These are phyloP conservation scores for Protea cynaroides DNA, from an alignment of 164 flowering plant genomes.

Conservation along the genomic window DNA sequence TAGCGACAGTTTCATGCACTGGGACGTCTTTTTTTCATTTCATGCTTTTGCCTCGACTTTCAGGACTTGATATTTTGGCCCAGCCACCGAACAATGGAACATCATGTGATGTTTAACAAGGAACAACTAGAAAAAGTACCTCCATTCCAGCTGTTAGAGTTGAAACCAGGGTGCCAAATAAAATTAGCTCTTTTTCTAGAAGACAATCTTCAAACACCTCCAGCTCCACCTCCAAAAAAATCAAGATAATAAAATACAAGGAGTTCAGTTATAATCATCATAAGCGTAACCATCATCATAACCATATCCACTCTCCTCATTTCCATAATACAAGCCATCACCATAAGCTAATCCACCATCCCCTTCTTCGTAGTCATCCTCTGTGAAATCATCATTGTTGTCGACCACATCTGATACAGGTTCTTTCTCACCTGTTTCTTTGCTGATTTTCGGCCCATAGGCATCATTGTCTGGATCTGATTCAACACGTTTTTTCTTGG, in stretches of 20 bases:
- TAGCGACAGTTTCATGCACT: too few relatives aligned
- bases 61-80: too few relatives aligned
- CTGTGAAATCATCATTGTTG: not conserved
- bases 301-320: constrained; percentile 13
- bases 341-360: not conserved
- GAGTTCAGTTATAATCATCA: too few relatives aligned
- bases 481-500: constrained; percentile 14
- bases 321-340: too few relatives aligned
- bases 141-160: too few relatives aligned
- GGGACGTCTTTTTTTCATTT: too few relatives aligned
- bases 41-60: too few relatives aligned
- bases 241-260: not conserved
- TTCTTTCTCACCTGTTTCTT: constrained; percentile 1
- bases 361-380: constrained; percentile 19
- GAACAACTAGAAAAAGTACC: too few relatives aligned
- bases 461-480: constrained; percentile 1
- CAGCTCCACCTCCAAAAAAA: not conserved
- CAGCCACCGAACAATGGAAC: too few relatives aligned
- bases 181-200: not conserved
- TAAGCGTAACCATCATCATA: not conserved
- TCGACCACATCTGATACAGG: constrained; percentile 9
- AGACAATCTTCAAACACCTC: not conserved
- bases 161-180: not conserved
- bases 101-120: too few relatives aligned
- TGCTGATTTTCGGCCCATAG: not conserved